Evolutionary conservation across 371 early-diverging fungal genomes (phyloP).

Genomic region (Mucor saturninus): DNA sequence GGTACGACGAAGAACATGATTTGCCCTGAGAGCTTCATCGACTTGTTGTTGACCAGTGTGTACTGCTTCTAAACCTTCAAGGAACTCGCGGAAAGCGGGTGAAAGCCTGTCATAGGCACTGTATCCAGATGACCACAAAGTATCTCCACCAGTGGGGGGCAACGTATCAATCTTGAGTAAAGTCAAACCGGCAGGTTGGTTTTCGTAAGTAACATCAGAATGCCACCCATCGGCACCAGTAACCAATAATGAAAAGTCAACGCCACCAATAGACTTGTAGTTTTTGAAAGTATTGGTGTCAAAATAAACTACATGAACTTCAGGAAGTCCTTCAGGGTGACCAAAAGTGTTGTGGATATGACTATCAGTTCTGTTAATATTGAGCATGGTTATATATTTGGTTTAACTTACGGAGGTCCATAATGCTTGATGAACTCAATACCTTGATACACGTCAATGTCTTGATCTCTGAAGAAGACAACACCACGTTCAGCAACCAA

Average conservation of each 20-base stretch:
- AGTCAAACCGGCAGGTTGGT: constrained; percentile 61
- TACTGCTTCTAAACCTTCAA: constrained; percentile 67
- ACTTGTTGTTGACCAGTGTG: constrained; percentile 61
- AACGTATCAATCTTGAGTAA: constrained; percentile 59
- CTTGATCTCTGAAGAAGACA: constrained; percentile 70
- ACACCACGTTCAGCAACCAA: constrained; percentile 69
- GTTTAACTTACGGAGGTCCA: constrained; percentile 48
- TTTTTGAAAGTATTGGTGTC: constrained; percentile 20
- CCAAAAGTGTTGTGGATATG: constrained; percentile 43
- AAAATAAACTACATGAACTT: constrained; percentile 39
- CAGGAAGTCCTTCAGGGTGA: constrained; percentile 38
- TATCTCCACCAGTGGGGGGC: constrained; percentile 63
- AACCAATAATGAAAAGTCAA: neutral
- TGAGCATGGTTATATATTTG: constrained; percentile 18
- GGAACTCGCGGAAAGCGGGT: constrained; percentile 56
- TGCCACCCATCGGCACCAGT: constrained; percentile 49
- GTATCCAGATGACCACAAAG: constrained; percentile 64
- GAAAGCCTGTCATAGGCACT: constrained; percentile 66
- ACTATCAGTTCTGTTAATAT: neutral
- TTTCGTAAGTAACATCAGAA: constrained; percentile 65
- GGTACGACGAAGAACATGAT: constrained; percentile 50
- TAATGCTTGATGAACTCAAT: constrained; percentile 56
- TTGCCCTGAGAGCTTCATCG: constrained; percentile 39
- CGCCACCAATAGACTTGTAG: constrained; percentile 10
- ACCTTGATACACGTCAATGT: constrained; percentile 59